phyloP scores from a whole-genome alignment of 169 alveolate species.

The Plasmodium malariae region DNA sequence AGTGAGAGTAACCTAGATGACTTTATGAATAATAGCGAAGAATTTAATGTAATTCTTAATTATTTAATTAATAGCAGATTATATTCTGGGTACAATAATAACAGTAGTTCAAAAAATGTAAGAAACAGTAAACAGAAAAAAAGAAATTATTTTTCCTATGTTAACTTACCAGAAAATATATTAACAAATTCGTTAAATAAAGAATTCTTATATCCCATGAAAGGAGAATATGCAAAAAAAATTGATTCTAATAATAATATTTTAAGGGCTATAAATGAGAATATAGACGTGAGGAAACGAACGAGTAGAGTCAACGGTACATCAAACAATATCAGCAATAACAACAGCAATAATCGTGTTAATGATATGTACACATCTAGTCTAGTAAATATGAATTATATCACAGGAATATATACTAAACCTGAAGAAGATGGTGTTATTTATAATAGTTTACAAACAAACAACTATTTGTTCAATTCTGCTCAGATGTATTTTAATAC shows the following conservation, averaged over 20 bases:
- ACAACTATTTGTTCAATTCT: neutral
- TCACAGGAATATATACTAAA: too few relatives aligned
- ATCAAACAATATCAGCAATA: neutral
- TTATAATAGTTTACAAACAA: too few relatives aligned
- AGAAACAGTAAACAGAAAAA: neutral
- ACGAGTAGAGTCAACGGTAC: neutral
- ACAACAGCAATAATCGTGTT: neutral
- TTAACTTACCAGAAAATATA: neutral
- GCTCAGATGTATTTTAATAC: neutral
- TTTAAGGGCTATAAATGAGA: neutral
- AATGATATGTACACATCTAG: slow-evolving; percentile 9
- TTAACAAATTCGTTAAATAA: neutral
- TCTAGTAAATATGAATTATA: slow-evolving; percentile 28
- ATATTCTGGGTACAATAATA: neutral
- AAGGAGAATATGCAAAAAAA: neutral
- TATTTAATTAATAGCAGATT: slow-evolving; percentile 8
- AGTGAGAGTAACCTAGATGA: slow-evolving; percentile 33
- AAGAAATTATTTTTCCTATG: slow-evolving; percentile 2
- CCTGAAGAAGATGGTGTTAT: too few relatives aligned
- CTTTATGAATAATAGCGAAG: slow-evolving; percentile 21
- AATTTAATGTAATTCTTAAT: slow-evolving; percentile 29
- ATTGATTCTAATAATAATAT: neutral
- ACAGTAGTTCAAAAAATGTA: neutral
- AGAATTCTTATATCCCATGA: neutral
- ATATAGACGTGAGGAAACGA: neutral